A percentile compares a stretch with the other conserved stretches of the same genome.
phyloP scores from a whole-genome alignment of 768 basidiomycete species.

The Psilocybe cyanescens region DNA sequence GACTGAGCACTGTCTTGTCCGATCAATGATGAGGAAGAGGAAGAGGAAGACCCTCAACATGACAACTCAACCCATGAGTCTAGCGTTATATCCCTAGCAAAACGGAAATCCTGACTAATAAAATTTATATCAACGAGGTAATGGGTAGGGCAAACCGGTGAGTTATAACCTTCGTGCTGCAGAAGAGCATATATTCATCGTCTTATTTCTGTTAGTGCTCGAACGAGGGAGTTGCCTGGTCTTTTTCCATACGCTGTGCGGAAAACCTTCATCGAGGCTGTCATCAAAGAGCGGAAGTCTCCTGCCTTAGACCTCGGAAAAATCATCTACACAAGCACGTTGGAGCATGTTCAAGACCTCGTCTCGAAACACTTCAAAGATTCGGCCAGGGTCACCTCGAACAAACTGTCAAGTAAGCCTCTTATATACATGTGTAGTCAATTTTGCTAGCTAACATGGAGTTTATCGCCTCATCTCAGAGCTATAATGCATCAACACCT shows the following conservation, averaged over 20 bases:
- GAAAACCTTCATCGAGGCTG: conserved; percentile 45
- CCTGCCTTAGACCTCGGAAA: conserved; percentile 54
- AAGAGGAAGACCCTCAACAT: conserved; percentile 2
- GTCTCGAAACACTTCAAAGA: conserved; percentile 52
- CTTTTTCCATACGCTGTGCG: conserved; percentile 69
- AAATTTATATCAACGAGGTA: conserved; percentile 59
- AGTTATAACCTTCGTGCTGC: conserved; percentile 18
- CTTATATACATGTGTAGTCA: not conserved
- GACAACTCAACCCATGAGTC: not conserved
- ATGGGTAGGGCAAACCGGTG: conserved; percentile 49
- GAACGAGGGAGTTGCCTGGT: conserved; percentile 72
- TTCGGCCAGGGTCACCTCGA: conserved; percentile 55
- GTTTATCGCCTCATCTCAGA: conserved; percentile 7
- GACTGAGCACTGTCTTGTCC: conserved; percentile 63
- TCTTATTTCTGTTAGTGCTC: conserved; percentile 45
- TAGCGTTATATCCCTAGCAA: not conserved
- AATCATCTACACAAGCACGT: conserved; percentile 37
- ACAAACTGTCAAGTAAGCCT: conserved; percentile 44
- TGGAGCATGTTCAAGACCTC: conserved; percentile 42
- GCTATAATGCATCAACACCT: conserved; percentile 50
- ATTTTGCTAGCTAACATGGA: not conserved
- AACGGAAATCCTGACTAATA: not conserved
- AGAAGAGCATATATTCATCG: not conserved
- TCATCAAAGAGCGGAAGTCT: conserved; percentile 49
- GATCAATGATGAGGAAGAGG: conserved; percentile 33